These are phyloP conservation scores for Paecilomyces niveus DNA, from an alignment of 2,329 filamentous ascomycete species.

Conservation along the genomic window DNA sequence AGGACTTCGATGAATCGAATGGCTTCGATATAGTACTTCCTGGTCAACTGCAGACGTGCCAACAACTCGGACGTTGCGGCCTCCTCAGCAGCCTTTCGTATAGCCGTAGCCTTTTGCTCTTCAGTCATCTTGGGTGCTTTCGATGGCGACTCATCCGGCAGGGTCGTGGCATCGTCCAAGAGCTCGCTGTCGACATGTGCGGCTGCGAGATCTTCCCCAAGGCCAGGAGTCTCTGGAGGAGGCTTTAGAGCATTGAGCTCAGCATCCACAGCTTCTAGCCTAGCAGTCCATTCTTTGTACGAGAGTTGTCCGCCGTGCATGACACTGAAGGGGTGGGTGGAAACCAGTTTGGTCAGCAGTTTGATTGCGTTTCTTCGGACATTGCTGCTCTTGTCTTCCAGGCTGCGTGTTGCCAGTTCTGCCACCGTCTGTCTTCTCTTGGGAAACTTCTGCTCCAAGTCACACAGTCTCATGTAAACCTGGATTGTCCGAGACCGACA, in stretches of 20 bases:
- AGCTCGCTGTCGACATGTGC: slow-evolving; percentile 71
- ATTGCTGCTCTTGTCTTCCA: slow-evolving; percentile 98
- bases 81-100: slow-evolving; percentile 76
- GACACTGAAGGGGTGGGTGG: slow-evolving; percentile 88
- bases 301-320: slow-evolving; percentile 85
- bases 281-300: slow-evolving; percentile 74
- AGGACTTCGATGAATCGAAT: slow-evolving; percentile 89
- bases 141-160: slow-evolving; percentile 58
- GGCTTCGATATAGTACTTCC: slow-evolving; percentile 88
- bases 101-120: slow-evolving; percentile 64
- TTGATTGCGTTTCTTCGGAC: slow-evolving; percentile 94
- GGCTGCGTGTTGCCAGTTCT: slow-evolving; percentile 77
- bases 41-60: slow-evolving; percentile 77
- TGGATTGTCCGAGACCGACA: slow-evolving; percentile 87
- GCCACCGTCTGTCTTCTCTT: slow-evolving; percentile 83
- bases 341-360: slow-evolving; percentile 76
- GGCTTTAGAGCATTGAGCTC: slow-evolving; percentile 78
- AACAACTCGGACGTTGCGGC: slow-evolving; percentile 84
- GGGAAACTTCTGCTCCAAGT: slow-evolving; percentile 92
- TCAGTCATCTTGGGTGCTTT: slow-evolving; percentile 67
- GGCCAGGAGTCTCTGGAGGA: slow-evolving; percentile 63
- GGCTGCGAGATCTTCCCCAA: slow-evolving; percentile 56
- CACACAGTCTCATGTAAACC: slow-evolving; percentile 84
- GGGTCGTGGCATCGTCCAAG: slow-evolving; percentile 80
- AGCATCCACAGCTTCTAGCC: slow-evolving; percentile 73